Evolutionary conservation across 371 early-diverging fungal species (phyloP), one percentile per base, ranked within the genome.

Genomic region (Apophysomyces variabilis): DNA sequence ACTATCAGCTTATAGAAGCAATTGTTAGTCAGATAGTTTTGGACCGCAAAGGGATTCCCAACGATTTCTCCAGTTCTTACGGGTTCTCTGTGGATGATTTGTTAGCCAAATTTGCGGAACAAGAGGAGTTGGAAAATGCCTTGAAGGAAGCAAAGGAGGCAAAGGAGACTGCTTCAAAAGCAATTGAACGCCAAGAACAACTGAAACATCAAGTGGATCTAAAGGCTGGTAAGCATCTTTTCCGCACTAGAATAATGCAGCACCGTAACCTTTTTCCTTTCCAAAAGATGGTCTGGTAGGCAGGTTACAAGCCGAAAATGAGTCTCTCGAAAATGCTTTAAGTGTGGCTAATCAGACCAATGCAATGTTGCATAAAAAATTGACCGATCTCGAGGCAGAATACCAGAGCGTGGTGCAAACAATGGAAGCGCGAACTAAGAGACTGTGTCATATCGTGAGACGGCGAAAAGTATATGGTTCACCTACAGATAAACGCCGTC

Each of bases 1-100:
- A 92, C 64, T 90, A 90, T 64, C 93, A 92, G 61, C 69, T 94
- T 16, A 85, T 95, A 38, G 93, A 94, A 67, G 77, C 87, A 38
- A 79, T 93, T 16, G 80, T 93, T 6, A 87, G 90, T 9, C 90
- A 93, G 57, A 85, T 95, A 3, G 88, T 91, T 8, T 77, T 93
- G 36, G 91, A 95, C 61, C 82, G 87, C 43, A 85, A 87, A 13
- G 90, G 84, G 5, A 70, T 80, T 21, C 79, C 85, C 0, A 82
- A 84, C 61, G 86, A 84, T 16, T 86, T 85, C 50, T 69, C 79
- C 3, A 46, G 38, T n/a, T 62, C 66, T 6, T 87, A 81, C 75
- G 80, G 90, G 4, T 73, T 90, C 21, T 87, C 88, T 9, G 93
- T 95, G 8, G 86, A 87, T 14, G 80, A 87, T 7, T 73, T 95